phyloP scores from a whole-genome alignment of 176 grass and related monocot species.

The Oryza glaberrima region DNA sequence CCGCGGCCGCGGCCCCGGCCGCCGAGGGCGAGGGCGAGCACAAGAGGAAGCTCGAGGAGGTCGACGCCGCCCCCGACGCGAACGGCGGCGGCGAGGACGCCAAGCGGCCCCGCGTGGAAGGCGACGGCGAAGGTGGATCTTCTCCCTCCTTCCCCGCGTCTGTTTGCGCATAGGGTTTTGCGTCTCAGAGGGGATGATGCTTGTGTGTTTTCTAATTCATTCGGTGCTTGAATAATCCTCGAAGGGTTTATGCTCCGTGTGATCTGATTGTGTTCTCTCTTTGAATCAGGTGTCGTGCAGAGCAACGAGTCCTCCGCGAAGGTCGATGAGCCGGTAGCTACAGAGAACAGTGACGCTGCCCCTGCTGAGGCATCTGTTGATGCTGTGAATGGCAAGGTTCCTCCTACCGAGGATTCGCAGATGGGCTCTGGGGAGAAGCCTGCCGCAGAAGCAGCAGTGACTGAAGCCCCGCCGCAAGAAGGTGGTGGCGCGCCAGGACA shows the following conservation, averaged over 20 bases:
- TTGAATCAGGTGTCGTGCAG: conserved; percentile 34
- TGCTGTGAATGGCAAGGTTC: conserved; percentile 35
- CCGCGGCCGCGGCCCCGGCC: neutral
- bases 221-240: neutral
- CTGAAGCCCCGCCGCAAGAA: conserved; percentile 43
- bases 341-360: neutral
- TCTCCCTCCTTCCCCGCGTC: neutral
- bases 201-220: neutral
- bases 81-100: conserved; percentile 50
- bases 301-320: conserved; percentile 17
- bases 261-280: neutral
- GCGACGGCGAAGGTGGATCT: conserved; percentile 44
- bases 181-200: neutral
- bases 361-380: neutral
- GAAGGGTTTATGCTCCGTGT: neutral
- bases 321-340: neutral
- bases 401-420: conserved; percentile 7
- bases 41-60: conserved; percentile 63
- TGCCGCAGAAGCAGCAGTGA: neutral
- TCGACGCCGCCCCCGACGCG: conserved; percentile 27
- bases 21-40: conserved; percentile 42
- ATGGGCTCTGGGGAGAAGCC: conserved; percentile 22
- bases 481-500: neutral
- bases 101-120: conserved; percentile 52
- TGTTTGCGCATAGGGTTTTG: conserved; percentile 4